Percentiles rank a stretch among this genome's conserved stretches.
Evolutionary conservation across 2,329 filamentous ascomycete genomes (phyloP).

Genomic region (Penicillium sp.): DNA sequence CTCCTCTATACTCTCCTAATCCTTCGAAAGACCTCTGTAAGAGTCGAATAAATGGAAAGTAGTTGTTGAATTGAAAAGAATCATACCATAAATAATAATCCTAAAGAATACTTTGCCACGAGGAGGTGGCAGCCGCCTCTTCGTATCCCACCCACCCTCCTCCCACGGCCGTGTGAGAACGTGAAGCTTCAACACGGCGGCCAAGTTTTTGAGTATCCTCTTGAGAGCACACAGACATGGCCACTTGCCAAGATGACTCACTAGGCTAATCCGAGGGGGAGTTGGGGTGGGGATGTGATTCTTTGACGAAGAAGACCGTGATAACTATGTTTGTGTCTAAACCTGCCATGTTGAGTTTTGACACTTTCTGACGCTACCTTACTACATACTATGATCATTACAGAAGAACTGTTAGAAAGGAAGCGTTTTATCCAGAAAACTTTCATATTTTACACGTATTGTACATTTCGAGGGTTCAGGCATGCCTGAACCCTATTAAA

Average conservation of each 20-base stretch:
- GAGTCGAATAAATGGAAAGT: background rate
- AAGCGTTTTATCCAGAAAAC: background rate
- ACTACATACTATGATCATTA: background rate
- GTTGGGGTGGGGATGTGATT: too few species aligned
- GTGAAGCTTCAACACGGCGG: too few species aligned
- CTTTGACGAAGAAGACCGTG: background rate
- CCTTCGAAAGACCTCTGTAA: background rate
- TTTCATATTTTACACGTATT: background rate
- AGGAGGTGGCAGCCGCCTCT: background rate
- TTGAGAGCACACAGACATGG: too few species aligned
- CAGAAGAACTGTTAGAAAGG: background rate
- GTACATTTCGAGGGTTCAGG: background rate
- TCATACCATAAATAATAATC: background rate
- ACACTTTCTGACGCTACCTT: background rate
- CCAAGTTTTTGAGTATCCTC: too few species aligned
- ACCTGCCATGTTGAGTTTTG: too few species aligned
- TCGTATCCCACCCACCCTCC: background rate
- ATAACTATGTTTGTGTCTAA: background rate
- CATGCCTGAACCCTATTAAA: background rate
- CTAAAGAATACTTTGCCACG: background rate
- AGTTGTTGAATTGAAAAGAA: background rate
- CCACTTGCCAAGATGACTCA: background rate
- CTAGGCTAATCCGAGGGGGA: background rate
- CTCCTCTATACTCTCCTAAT: background rate
- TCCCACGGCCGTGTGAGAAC: too few species aligned